Conservation (phyloP, 257 asterid species). For the Salvia splendens region DNA sequence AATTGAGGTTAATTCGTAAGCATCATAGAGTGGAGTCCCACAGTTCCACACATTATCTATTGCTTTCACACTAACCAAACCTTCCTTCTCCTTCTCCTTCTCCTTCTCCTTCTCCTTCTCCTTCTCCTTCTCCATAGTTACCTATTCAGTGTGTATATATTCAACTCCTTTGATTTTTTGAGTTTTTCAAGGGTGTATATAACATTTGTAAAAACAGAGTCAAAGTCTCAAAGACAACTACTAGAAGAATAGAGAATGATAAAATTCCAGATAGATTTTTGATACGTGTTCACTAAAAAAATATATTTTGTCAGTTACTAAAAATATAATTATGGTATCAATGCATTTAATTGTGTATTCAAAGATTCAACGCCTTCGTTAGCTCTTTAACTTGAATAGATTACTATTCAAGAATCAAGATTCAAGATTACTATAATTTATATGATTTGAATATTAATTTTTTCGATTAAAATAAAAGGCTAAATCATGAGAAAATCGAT, state of each 20-base stretch:
- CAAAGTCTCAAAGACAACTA: too few species aligned
- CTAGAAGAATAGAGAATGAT: not conserved
- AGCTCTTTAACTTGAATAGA: too few species aligned
- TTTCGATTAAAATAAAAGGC: too few species aligned
- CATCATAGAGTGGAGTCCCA: constrained; percentile 61
- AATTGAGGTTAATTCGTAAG: constrained; percentile 47
- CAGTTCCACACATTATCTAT: constrained; percentile 44
- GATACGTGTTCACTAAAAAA: not conserved
- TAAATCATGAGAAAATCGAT: too few species aligned
- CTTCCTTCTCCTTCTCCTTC: constrained; percentile 11
- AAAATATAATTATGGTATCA: not conserved
- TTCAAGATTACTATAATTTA: too few species aligned
- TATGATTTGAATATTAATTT: too few species aligned
- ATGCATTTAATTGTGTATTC: too few species aligned
- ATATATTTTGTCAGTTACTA: not conserved
- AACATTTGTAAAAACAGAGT: too few species aligned
- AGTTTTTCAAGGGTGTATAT: too few species aligned
- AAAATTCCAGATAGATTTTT: not conserved
- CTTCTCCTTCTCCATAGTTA: constrained; percentile 25
- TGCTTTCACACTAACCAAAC: not conserved
- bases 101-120: constrained; percentile 10
- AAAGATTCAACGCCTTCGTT: too few species aligned
- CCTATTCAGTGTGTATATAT: too few species aligned
- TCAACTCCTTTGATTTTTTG: not conserved
- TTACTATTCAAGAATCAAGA: too few species aligned